Conservation (phyloP, 768 basidiomycete genomes). For the Cyathus striatus region DNA sequence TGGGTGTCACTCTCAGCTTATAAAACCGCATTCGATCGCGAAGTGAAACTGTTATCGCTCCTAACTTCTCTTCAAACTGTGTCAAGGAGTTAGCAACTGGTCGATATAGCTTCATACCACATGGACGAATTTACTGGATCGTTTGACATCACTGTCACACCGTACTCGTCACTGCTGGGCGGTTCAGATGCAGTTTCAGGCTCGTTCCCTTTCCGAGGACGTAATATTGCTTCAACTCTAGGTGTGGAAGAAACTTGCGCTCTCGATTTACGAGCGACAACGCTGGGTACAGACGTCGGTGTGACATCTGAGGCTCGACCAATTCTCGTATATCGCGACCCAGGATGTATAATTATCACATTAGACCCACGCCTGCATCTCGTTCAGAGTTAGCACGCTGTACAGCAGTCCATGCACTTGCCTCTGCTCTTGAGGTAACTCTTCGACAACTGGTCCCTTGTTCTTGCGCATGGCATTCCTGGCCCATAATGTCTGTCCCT, state of each 20-base stretch:
- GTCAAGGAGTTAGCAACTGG: background rate
- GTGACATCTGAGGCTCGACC: constrained; percentile 76
- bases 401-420: constrained; percentile 15
- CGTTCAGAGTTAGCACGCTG: constrained; percentile 17
- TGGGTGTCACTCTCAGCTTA: constrained; percentile 71
- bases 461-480: constrained; percentile 56
- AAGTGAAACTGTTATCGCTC: constrained; percentile 64
- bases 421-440: constrained; percentile 41
- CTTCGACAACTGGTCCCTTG: constrained; percentile 38
- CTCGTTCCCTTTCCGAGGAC: constrained; percentile 39
- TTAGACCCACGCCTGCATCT: constrained; percentile 65
- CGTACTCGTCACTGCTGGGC: constrained; percentile 46
- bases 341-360: constrained; percentile 75
- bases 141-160: constrained; percentile 39
- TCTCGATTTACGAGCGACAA: constrained; percentile 64
- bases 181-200: constrained; percentile 12
- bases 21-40: constrained; percentile 85
- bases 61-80: constrained; percentile 78
- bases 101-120: too few species aligned
- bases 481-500: constrained; percentile 69
- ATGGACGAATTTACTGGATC: constrained; percentile 57
- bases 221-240: constrained; percentile 46
- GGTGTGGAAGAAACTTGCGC: constrained; percentile 34
- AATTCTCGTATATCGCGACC: constrained; percentile 67
- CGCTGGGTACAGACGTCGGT: constrained; percentile 62